Percentiles rank a stretch among this genome's conserved stretches.
These are phyloP conservation scores for Cercospora sp. DNA, from an alignment of 2,329 filamentous ascomycete species.

Conservation along the genomic window DNA sequence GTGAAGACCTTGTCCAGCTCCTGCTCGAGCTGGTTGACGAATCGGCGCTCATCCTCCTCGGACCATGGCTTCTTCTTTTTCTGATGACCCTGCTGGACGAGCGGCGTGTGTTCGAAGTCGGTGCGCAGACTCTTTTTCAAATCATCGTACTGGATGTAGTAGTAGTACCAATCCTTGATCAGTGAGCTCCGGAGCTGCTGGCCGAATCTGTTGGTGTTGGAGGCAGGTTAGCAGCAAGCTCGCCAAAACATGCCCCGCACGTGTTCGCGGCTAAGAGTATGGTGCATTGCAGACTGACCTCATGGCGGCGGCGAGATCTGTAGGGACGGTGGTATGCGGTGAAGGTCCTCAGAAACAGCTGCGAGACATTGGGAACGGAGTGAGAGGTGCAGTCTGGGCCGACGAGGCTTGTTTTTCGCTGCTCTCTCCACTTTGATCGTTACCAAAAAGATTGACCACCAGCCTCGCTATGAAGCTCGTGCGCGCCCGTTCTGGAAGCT, in stretches of 20 bases:
- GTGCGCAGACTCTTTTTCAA: slow-evolving; percentile 85
- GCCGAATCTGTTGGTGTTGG: slow-evolving; percentile 66
- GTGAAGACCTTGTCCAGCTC: slow-evolving; percentile 98
- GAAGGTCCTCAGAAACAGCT: not conserved
- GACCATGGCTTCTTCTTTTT: slow-evolving; percentile 67
- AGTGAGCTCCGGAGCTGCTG: slow-evolving; percentile 94
- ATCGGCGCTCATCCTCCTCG: slow-evolving; percentile 86
- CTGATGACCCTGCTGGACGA: slow-evolving; percentile 40
- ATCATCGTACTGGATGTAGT: slow-evolving; percentile 97
- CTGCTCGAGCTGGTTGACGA: slow-evolving; percentile 81
- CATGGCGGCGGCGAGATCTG: slow-evolving; percentile 1
- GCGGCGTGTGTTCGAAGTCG: slow-evolving; percentile 59
- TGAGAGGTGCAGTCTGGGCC: not conserved
- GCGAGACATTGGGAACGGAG: not conserved
- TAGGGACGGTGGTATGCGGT: not conserved
- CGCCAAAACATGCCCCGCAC: slow-evolving; percentile 4
- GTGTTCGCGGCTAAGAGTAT: not conserved
- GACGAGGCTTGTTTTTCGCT: slow-evolving; percentile 2
- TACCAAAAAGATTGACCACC: not conserved
- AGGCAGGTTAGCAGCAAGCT: slow-evolving; percentile 4
- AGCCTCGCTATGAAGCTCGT: not conserved
- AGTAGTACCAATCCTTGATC: slow-evolving; percentile 96
- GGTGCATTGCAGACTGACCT: not conserved
- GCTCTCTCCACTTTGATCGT: slow-evolving; percentile 2
- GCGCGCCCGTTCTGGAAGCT: not conserved